Conservation (phyloP, 202 grass and related monocot species). For the Brachypodium distachyon region DNA sequence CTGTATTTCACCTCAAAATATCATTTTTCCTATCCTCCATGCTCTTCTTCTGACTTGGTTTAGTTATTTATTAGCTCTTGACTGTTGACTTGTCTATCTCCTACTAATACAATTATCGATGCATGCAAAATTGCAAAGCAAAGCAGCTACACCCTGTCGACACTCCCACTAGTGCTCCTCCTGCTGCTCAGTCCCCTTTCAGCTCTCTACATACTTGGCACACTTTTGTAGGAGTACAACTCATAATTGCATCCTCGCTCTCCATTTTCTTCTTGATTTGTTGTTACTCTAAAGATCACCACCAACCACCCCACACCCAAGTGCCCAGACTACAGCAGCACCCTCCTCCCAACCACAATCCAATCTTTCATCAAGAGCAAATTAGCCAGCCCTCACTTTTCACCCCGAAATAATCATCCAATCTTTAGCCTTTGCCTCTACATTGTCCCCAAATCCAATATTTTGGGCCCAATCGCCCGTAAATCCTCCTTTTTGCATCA, state of each 20-base stretch:
- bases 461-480: constrained; percentile 19
- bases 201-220: not conserved
- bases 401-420: constrained; percentile 4
- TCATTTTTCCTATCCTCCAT: not conserved
- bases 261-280: constrained; percentile 37
- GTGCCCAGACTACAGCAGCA: constrained; percentile 4
- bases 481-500: constrained; percentile 37
- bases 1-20: not conserved
- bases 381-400: constrained; percentile 13
- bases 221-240: not conserved
- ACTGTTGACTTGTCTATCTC: constrained; percentile 16
- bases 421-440: not conserved
- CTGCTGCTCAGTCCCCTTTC: not conserved
- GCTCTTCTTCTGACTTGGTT: not conserved
- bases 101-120: not conserved
- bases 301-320: constrained; percentile 17
- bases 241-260: constrained; percentile 7
- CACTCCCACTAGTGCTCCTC: not conserved
- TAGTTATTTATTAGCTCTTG: constrained; percentile 5
- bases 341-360: constrained; percentile 2
- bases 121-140: not conserved
- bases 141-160: not conserved
- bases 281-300: constrained; percentile 34
- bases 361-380: constrained; percentile 11
- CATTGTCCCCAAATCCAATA: constrained; percentile 33